Percentiles rank a stretch among this genome's conserved stretches.
These are phyloP conservation scores for Ordospora pajunii DNA, from an alignment of 371 early-diverging fungal genomes.

Conservation along the genomic window DNA sequence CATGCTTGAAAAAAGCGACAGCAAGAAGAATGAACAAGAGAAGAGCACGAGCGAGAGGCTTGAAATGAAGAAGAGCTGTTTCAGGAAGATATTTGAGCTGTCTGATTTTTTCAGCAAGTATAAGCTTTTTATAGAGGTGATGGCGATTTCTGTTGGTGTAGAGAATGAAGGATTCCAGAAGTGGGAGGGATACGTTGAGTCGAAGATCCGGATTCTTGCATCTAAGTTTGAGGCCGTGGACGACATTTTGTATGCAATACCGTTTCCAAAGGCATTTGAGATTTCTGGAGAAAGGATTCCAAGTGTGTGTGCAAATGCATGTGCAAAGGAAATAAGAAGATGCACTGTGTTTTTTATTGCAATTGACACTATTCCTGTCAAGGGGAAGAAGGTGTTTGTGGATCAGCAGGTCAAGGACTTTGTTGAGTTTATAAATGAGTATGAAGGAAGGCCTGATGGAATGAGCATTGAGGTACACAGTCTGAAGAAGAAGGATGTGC, in stretches of 20 bases:
- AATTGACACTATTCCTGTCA: slow-evolving; percentile 20
- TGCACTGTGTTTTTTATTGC: slow-evolving; percentile 39
- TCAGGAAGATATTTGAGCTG: slow-evolving; percentile 67
- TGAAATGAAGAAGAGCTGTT: slow-evolving; percentile 61
- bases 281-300: slow-evolving; percentile 50
- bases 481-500: slow-evolving; percentile 42
- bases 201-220: slow-evolving; percentile 77
- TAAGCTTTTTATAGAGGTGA: slow-evolving; percentile 78
- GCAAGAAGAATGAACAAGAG: not conserved
- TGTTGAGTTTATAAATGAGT: slow-evolving; percentile 32
- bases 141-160: slow-evolving; percentile 55
- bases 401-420: slow-evolving; percentile 44
- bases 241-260: slow-evolving; percentile 70
- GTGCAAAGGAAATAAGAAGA: not conserved
- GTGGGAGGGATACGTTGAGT: slow-evolving; percentile 80
- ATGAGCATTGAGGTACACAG: slow-evolving; percentile 25
- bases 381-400: slow-evolving; percentile 37
- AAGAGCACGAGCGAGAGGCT: not conserved
- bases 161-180: slow-evolving; percentile 30
- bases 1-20: not conserved
- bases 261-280: slow-evolving; percentile 76
- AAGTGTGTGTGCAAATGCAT: not conserved
- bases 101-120: slow-evolving; percentile 79
- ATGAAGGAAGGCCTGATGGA: slow-evolving; percentile 7
- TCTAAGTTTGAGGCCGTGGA: slow-evolving; percentile 73